Evolutionary conservation across 2,329 filamentous ascomycete species (phyloP), one percentile per base, ranked within the genome.

Genomic region (Exserohilum turcica): DNA sequence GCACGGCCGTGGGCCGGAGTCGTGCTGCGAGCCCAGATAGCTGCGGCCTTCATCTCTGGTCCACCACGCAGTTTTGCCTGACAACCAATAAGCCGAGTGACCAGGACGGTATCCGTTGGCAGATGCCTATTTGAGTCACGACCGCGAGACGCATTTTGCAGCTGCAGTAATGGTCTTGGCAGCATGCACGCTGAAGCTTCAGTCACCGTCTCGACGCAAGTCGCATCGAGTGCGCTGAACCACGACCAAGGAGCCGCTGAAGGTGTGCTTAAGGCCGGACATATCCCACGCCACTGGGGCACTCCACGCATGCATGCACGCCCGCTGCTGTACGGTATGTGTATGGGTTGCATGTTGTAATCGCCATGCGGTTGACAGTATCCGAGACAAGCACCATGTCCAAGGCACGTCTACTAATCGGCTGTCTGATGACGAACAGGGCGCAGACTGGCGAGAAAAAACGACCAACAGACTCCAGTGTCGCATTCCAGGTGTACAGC

Each of bases 81-180:
- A 31, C 15, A 16, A 32, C 36, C 28, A 47, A 39, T 39, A 31
- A 42, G 44, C 28, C 19, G 24, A 28, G 9, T 40, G 15, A 36
- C 32, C 28, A 24, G 38, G 29, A 43, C 36, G 16, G 38, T 33
- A 19, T 49, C 28, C 28, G 35, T 48, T 33, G 37, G 38, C 27
- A 32, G 40, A 28, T 43, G 27, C 45, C 35, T 43, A 36, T 38
- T 49, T 18, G 21, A 39, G 32, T 32, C 28, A 38, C 35, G 18
- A 15, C 27, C 50, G 45, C 35, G 42, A 38, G 45, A 40, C 42
- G 33, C 44, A 29, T 44, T 38, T 38, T 40, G 18, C 28, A 48
- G 43, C 42, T 48, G 42, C 48, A 48, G 33, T 43, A 32, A n/a
- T 28, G 10, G 46, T 52, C 59, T 61, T 59, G 56, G 59, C 56